These are phyloP conservation scores for Solanum virginianum DNA, from an alignment of 257 asterid species.

Conservation along the genomic window DNA sequence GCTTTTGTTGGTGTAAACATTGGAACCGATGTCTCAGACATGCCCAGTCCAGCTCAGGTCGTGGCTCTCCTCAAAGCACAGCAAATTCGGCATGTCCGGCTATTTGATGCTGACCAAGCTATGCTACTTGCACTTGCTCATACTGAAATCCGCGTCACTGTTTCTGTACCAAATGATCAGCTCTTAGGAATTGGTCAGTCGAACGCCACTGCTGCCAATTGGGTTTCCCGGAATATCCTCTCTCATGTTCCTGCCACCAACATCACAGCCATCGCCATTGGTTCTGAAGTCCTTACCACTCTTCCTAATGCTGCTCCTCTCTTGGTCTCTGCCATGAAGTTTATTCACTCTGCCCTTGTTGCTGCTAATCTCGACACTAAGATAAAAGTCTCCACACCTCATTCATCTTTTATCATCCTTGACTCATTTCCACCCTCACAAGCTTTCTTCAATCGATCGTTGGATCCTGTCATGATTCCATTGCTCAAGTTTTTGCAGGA, in stretches of 20 bases:
- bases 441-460: constrained; percentile 75
- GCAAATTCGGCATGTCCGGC: constrained; percentile 66
- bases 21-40: constrained; percentile 72
- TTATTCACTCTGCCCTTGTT: constrained; percentile 68
- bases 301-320: constrained; percentile 79
- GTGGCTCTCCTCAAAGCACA: constrained; percentile 81
- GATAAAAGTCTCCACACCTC: constrained; percentile 78
- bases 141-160: constrained; percentile 53
- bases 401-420: constrained; percentile 61
- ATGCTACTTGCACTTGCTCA: constrained; percentile 78
- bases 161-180: constrained; percentile 80
- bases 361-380: constrained; percentile 67
- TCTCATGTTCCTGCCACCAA: constrained; percentile 73
- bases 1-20: constrained; percentile 76
- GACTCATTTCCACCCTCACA: constrained; percentile 96
- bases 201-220: constrained; percentile 75
- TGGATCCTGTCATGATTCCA: constrained; percentile 70
- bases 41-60: constrained; percentile 77
- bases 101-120: constrained; percentile 54
- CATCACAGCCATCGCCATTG: constrained; percentile 73
- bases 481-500: constrained; percentile 66
- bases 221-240: constrained; percentile 71
- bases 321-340: constrained; percentile 64
- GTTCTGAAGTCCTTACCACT: constrained; percentile 65
- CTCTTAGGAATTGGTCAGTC: constrained; percentile 80